Evolutionary conservation across 2,329 filamentous ascomycete species (phyloP), one percentile per base, ranked within the genome.

Genomic region (Epichloe festucae): DNA sequence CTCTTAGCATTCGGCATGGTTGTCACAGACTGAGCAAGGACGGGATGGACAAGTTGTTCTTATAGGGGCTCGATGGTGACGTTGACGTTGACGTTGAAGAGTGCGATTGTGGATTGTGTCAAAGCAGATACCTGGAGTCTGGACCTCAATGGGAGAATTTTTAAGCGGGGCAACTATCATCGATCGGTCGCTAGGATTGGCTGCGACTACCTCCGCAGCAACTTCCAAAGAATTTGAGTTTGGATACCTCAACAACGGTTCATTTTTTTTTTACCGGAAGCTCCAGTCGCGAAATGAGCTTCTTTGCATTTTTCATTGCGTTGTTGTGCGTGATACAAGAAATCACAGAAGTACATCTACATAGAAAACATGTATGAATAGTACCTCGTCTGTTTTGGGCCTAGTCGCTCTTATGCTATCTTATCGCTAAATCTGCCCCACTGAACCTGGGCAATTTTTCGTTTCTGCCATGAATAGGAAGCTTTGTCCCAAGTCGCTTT

Each of bases 1-100:
- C 72, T 64, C 55, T 75, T 75, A 23, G 59, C 47, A 40, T 65
- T 58, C 40, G 60, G 62, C 70, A 73, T 63, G 3, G 27, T 31
- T 31, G 27, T 31, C 27, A 31, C 8, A 10, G 27, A 31, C 10
- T 31, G 27, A 31, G 8, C 11, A 3, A 36, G 11, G 17, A 36
- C 31, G 17, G 10, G 4, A 21, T 5, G 23, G 17, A 46, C 27
- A 8, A 31, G 27, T 31, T 31, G 17, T 8, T 7, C 12, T 21
- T 7, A 10, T 8, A n/a, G 15, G 4, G 17, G 2, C 31, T 46
- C 34, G 36, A 36, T 15, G 44, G 31, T 34, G 11, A 19, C 8
- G 27, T 31, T 31, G 27, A 12, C 19, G 34, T 17, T 5, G 34
- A 23, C 15, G 11, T 5, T 14, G 21, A 46, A 8, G n/a, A 7